Conservation (phyloP, 1,139 yeast species). For the Komagataea norvegica region DNA sequence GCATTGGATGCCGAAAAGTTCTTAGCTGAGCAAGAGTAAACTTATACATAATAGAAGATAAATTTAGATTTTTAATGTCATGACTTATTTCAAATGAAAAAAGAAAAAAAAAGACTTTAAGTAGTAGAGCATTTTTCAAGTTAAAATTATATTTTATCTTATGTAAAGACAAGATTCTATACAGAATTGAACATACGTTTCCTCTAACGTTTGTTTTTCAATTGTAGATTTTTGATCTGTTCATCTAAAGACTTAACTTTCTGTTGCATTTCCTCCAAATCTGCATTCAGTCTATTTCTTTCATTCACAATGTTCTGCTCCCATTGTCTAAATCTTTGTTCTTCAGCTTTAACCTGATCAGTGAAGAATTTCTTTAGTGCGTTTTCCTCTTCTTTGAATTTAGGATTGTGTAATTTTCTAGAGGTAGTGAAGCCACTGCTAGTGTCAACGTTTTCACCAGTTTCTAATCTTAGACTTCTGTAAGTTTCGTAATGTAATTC, state of each 20-base stretch:
- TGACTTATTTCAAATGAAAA: neutral
- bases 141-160: too few relatives aligned
- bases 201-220: constrained; percentile 30
- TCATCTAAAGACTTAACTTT: constrained; percentile 70
- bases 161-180: too few relatives aligned
- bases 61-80: neutral
- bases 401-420: constrained; percentile 66
- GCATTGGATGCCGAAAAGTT: constrained; percentile 91
- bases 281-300: constrained; percentile 89
- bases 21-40: constrained; percentile 61
- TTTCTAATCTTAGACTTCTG: constrained; percentile 75
- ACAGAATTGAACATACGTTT: too few relatives aligned
- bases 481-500: constrained; percentile 88
- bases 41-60: neutral
- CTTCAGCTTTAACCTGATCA: constrained; percentile 97
- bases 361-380: constrained; percentile 91
- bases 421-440: constrained; percentile 39
- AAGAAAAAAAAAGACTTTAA: neutral
- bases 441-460: constrained; percentile 37
- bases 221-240: constrained; percentile 63
- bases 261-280: constrained; percentile 80
- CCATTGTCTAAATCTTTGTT: constrained; percentile 97
- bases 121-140: neutral
- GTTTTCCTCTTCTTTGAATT: constrained; percentile 94
- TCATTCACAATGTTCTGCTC: constrained; percentile 93